Base-by-base conservation (phyloP, 2,329 filamentous ascomycete genomes). In the Aspergillus japonicus region DNA sequence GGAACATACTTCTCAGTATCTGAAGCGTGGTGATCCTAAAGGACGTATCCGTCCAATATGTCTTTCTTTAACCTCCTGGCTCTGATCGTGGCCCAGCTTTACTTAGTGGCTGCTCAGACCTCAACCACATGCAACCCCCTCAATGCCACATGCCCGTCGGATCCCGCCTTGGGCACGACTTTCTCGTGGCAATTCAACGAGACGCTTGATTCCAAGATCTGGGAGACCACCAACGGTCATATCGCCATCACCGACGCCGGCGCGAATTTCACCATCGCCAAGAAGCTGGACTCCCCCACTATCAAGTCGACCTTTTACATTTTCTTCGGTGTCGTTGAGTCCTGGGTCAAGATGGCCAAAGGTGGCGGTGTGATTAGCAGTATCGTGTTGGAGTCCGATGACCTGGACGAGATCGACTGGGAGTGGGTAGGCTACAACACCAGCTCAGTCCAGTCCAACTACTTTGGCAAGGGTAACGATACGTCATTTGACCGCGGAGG, bases 391-490 rank as follows among this genome's bases (percentile, higher is more conserved):
- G 83, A 95, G 65, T 94, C 89, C 54, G 89, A 95, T 67, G 88
- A 92, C 68, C 82, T 94, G 14, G 92, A 96, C 73, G 91, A 96
- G 77, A 87, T 96, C 47, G 92, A 96, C 71, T 94, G 91, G 75
- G 75, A 78, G 57, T 77, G 75, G 75, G 65, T 77, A 23, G 77
- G 77, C 52, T 73, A 73, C 53, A 75, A 77, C 62, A 72, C 69
- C 24, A 69, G 60, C 44, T 57, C 65, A 39, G 76, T 78, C 35
- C 94, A 98, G 77, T 90, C 89, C 69, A 98, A 99, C 79, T 99
- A 96, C 80, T 99, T 97, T 69, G 92, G 93, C 75, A 96, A 98
- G 78, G 95, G 95, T 56, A 84, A 90, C 67, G 90, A 90, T 0
- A 70, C 69, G 1, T 83, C 85, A 4, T 96, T 93, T 80, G 90